Conservation (phyloP, 306 rosid genomes). For the Hippophae gyantsensis region DNA sequence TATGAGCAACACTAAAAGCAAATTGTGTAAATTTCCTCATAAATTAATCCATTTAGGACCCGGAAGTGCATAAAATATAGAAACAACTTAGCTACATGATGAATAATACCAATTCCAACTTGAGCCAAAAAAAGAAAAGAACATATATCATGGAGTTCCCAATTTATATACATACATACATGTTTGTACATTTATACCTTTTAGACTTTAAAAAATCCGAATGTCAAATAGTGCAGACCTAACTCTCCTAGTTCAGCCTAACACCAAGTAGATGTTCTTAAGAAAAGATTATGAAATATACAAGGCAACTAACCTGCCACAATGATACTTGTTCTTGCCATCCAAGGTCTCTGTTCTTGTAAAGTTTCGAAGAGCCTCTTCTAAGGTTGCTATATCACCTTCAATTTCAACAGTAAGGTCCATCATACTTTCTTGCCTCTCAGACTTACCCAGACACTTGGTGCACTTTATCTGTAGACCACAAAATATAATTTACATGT, state of each 20-base stretch:
- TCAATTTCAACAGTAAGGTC: conserved; percentile 92
- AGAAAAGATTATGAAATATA: conserved; percentile 5
- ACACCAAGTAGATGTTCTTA: conserved; percentile 5
- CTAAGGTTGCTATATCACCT: conserved; percentile 79
- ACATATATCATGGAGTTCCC: too few relatives aligned
- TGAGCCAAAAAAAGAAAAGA: too few relatives aligned
- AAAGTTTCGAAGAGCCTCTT: conserved; percentile 71
- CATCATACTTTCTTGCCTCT: conserved; percentile 94
- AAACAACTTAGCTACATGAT: too few relatives aligned
- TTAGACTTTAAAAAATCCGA: too few relatives aligned
- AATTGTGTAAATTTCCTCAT: too few relatives aligned
- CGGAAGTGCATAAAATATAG: too few relatives aligned
- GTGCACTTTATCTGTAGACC: conserved; percentile 75
- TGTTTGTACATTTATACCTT: too few relatives aligned
- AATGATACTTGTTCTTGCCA: conserved; percentile 90
- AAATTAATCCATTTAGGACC: too few relatives aligned
- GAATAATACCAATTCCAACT: too few relatives aligned
- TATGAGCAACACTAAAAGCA: too few relatives aligned
- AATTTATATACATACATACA: too few relatives aligned
- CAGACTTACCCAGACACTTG: conserved; percentile 87
- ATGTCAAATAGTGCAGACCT: too few relatives aligned
- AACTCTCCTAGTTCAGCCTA: not conserved
- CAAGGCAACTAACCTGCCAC: conserved; percentile 61
- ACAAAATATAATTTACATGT: conserved; percentile 12
- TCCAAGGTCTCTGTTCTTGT: conserved; percentile 81